A percentile compares a stretch with the other conserved stretches of the same genome.
Conservation (phyloP, 306 rosid genomes). For the Hippophae gyantsensis region DNA sequence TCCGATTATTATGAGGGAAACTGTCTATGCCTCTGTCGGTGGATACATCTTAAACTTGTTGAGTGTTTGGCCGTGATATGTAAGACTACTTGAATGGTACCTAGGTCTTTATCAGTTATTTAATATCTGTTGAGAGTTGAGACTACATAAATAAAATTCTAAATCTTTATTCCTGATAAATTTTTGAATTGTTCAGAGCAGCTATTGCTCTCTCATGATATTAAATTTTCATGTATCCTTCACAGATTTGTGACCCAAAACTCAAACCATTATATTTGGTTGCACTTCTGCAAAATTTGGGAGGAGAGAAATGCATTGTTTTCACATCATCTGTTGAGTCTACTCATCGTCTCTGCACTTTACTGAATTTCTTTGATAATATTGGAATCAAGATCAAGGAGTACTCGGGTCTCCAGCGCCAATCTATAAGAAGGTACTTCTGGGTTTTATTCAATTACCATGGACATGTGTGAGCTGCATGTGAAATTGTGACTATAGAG, state of each 20-base stretch:
- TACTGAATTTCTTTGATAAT: conserved; percentile 57
- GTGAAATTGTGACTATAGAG: too few species aligned
- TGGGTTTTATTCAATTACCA: neutral
- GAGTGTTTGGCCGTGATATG: too few species aligned
- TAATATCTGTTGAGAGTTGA: neutral
- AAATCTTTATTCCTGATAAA: neutral
- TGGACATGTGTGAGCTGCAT: neutral
- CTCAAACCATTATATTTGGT: conserved; percentile 77
- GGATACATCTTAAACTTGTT: too few species aligned
- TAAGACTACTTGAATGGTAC: too few species aligned
- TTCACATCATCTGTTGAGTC: conserved; percentile 89
- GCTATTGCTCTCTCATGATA: conserved; percentile 1
- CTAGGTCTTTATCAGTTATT: too few species aligned
- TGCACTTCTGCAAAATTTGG: conserved; percentile 68
- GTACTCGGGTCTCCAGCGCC: conserved; percentile 80
- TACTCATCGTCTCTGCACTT: conserved; percentile 73
- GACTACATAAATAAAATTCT: neutral
- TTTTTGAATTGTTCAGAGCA: neutral
- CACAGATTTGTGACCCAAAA: conserved; percentile 66
- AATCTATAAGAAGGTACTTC: conserved; percentile 68
- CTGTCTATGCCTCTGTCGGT: too few species aligned
- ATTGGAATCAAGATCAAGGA: conserved; percentile 64
- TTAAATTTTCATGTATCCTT: conserved; percentile 11
- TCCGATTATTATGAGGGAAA: too few species aligned
- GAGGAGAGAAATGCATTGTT: conserved; percentile 74